Evolutionary conservation across 116 monocot genomes (phyloP), one percentile per base, ranked within the genome.

Genomic region (Phalaenopsis hybrid): DNA sequence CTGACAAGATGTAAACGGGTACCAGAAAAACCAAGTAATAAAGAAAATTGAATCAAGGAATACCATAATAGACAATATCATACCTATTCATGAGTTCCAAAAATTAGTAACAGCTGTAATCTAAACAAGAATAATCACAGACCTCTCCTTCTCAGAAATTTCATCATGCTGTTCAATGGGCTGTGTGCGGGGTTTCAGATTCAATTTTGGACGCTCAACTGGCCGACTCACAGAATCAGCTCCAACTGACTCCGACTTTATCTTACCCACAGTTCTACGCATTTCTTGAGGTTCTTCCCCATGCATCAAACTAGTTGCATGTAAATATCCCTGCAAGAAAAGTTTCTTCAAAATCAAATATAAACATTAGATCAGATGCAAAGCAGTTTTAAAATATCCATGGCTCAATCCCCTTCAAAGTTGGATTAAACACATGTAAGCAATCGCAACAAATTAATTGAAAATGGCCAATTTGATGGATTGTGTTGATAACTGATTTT

Each of bases 201-300:
- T 94, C 90, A 97, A 83, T 68, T 78, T 88, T 41, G 94, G 94
- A 6, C 93, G 94, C n/a, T n/a, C n/a, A n/a, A n/a, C n/a, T n/a
- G n/a, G n/a, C n/a, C n/a, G n/a, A n/a, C n/a, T n/a, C n/a, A 79
- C 82, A 9, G 57, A 80, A 79, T 89, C 92, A 72, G 76, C 65
- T 25, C 87, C 90, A 59, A 81, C 77, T 67, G 85, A 86, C 4
- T 80, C 81, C 65, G 80, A 82, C 78, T 84, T 90, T 37, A 34
- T 41, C 51, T 82, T 44, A 76, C 77, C 81, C 17, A 57, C 46
- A 84, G 52, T 85, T 16, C 77, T 88, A 77, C 65, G 79, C 69
- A 79, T 59, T 79, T 92, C 94, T 86, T 77, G 50, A 33, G 81
- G 79, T 65, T 58, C 86, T 43, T 86, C 85, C 11, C 57, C 72